Percentiles rank a stretch among this genome's conserved stretches.
Evolutionary conservation across 768 basidiomycete species (phyloP).

Genomic region (Infundibulicybe gibba): DNA sequence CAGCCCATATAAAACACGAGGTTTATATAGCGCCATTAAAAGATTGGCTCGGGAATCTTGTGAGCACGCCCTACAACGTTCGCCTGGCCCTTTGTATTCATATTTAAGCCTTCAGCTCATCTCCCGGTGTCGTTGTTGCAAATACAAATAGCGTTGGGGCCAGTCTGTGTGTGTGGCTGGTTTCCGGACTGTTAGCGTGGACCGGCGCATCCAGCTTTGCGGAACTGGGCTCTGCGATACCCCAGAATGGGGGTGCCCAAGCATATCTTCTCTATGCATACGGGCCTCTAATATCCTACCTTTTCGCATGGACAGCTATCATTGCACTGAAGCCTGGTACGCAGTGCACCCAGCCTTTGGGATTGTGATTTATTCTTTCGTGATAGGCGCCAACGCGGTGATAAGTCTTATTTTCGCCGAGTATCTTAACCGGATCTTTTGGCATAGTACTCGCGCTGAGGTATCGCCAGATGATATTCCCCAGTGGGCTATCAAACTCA

Average conservation of each 20-base stretch:
- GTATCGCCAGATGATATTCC: slow-evolving; percentile 79
- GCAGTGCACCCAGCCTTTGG: slow-evolving; percentile 7
- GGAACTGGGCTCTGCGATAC: slow-evolving; percentile 87
- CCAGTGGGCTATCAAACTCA: slow-evolving; percentile 88
- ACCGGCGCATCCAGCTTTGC: slow-evolving; percentile 95
- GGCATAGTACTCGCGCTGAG: slow-evolving; percentile 66
- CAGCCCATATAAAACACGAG: neutral
- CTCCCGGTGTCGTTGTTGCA: slow-evolving; percentile 88
- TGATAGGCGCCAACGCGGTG: slow-evolving; percentile 70
- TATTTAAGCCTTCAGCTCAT: slow-evolving; percentile 53
- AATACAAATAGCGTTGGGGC: slow-evolving; percentile 89
- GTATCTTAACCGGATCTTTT: slow-evolving; percentile 88
- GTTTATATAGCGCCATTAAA: neutral
- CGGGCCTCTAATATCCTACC: slow-evolving; percentile 81
- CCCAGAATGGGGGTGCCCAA: slow-evolving; percentile 68
- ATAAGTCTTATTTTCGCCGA: slow-evolving; percentile 89
- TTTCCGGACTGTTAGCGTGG: slow-evolving; percentile 85
- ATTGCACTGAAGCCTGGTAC: slow-evolving; percentile 81
- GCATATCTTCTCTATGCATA: slow-evolving; percentile 89
- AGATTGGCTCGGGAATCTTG: slow-evolving; percentile 96
- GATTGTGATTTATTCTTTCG: neutral
- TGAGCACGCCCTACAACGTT: slow-evolving; percentile 29
- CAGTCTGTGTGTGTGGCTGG: slow-evolving; percentile 81
- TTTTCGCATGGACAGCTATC: slow-evolving; percentile 95
- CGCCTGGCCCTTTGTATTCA: neutral